Percentiles rank a stretch among this genome's conserved stretches.
Conservation (phyloP, 1,139 yeast genomes). For the Saccharomyces hybrid region DNA sequence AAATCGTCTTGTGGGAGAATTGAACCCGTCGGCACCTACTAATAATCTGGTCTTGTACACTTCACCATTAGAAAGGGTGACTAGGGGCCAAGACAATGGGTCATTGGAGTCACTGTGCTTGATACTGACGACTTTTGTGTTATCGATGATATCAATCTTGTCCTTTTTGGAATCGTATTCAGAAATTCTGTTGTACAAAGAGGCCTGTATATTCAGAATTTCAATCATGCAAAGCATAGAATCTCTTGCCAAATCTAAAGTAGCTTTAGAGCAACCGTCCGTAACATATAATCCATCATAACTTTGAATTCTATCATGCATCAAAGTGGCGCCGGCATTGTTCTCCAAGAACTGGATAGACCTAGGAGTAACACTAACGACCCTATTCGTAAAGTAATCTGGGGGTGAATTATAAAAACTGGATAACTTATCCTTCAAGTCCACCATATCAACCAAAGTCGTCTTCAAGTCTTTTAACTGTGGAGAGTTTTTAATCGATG, state of each 20-base stretch:
- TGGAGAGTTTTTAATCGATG: constrained; percentile 66
- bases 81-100: constrained; percentile 65
- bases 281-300: constrained; percentile 80
- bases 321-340: constrained; percentile 70
- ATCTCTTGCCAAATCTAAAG: constrained; percentile 57
- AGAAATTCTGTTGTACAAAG: constrained; percentile 20
- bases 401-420: constrained; percentile 51
- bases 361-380: constrained; percentile 78
- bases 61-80: constrained; percentile 61
- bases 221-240: constrained; percentile 60
- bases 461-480: constrained; percentile 53
- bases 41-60: constrained; percentile 60
- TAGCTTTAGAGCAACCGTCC: constrained; percentile 69
- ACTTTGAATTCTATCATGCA: constrained; percentile 64
- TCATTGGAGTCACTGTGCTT: constrained; percentile 27
- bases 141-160: constrained; percentile 48
- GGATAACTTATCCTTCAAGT: constrained; percentile 43
- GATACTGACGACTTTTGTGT: constrained; percentile 56
- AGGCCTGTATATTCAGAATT: constrained; percentile 70
- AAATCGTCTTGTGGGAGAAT: constrained; percentile 82
- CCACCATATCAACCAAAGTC: constrained; percentile 66
- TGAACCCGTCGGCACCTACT: constrained; percentile 93
- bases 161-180: constrained; percentile 26
- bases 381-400: constrained; percentile 60
- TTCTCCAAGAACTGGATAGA: constrained; percentile 57